phyloP scores from a whole-genome alignment of 2,329 filamentous ascomycete genomes.

The Ophiostoma montium region DNA sequence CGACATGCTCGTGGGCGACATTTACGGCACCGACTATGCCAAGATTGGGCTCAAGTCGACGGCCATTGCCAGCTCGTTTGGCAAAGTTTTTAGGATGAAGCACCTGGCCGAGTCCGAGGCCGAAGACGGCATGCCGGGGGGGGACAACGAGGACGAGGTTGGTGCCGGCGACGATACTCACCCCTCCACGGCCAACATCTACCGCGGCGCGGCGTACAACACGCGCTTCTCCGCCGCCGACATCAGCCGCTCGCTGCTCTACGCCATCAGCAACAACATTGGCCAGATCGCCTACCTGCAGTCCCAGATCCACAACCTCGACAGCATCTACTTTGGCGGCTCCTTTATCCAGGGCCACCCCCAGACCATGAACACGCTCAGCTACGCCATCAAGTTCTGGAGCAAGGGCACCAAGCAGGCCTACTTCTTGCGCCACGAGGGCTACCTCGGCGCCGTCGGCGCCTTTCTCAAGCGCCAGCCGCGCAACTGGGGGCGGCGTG shows the following conservation, averaged over 20 bases:
- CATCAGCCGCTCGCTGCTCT: constrained; percentile 80
- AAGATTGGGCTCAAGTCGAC: constrained; percentile 95
- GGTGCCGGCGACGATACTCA: background rate
- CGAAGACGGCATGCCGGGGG: constrained; percentile 46
- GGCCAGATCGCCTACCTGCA: constrained; percentile 97
- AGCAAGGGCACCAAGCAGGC: constrained; percentile 82
- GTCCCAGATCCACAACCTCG: constrained; percentile 80
- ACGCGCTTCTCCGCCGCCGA: constrained; percentile 63
- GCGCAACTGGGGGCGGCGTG: constrained; percentile 75
- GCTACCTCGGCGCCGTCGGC: constrained; percentile 85
- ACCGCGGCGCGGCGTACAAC: constrained; percentile 17
- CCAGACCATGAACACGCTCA: constrained; percentile 95
- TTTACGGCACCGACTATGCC: constrained; percentile 89
- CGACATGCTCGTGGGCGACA: constrained; percentile 94
- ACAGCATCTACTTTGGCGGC: constrained; percentile 93
- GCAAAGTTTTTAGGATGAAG: constrained; percentile 92
- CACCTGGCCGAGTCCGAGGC: constrained; percentile 65
- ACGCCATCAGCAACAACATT: constrained; percentile 95
- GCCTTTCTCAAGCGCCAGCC: constrained; percentile 89
- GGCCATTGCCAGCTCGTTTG: constrained; percentile 91
- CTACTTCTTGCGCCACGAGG: constrained; percentile 90
- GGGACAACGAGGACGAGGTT: background rate
- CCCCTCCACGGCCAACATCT: constrained; percentile 3
- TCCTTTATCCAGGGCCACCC: constrained; percentile 92
- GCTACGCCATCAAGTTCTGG: constrained; percentile 97